These are phyloP conservation scores for Rubia yunnanensis DNA, from an alignment of 257 asterid genomes.

Conservation along the genomic window DNA sequence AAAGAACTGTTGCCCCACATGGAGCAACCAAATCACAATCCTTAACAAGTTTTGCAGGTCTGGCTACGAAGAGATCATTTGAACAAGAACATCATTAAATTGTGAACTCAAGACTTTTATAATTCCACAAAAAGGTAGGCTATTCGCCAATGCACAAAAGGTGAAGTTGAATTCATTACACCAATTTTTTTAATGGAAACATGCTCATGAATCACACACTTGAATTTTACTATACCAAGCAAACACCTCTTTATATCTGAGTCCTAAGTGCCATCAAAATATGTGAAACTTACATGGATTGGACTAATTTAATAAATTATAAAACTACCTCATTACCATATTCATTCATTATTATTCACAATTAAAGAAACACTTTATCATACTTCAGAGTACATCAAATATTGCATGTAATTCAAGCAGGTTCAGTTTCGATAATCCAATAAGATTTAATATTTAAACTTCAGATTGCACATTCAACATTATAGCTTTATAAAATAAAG, in stretches of 20 bases:
- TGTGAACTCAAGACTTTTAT: neutral
- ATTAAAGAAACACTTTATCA: neutral
- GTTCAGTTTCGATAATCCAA: neutral
- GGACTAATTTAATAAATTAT: neutral
- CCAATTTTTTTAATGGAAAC: neutral
- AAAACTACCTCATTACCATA: no score
- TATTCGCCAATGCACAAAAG: neutral
- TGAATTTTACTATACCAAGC: neutral
- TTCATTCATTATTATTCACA: neutral
- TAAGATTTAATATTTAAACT: neutral
- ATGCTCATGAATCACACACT: neutral
- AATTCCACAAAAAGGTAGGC: neutral
- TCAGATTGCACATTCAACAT: neutral
- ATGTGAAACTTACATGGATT: neutral
- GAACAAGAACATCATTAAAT: neutral
- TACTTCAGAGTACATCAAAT: neutral
- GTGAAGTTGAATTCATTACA: neutral
- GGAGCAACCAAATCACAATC: slow-evolving; percentile 87
- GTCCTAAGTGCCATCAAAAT: neutral
- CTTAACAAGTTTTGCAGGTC: slow-evolving; percentile 65
- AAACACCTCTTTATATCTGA: neutral
- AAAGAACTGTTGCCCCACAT: slow-evolving; percentile 73
- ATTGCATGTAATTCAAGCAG: neutral
- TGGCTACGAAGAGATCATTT: slow-evolving; percentile 35
- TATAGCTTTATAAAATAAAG: neutral